Conservation (phyloP, 805 yeast genomes). For the Schizosaccharomyces lindneri region DNA sequence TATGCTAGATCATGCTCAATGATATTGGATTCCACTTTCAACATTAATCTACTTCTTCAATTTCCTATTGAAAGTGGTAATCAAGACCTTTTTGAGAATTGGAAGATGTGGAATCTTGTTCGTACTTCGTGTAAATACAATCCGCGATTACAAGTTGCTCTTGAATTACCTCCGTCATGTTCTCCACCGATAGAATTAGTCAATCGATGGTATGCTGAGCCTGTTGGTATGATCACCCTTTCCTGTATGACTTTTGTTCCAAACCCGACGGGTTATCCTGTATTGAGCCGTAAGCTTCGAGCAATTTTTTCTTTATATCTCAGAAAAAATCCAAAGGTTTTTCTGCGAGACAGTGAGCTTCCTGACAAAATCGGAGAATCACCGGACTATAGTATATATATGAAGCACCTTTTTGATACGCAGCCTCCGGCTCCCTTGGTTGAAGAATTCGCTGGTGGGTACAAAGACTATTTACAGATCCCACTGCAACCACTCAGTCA, state of each 20-base stretch:
- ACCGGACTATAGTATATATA: constrained; percentile 17
- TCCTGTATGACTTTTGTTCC: constrained; percentile 32
- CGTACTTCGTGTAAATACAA: constrained; percentile 31
- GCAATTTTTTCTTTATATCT: constrained; percentile 15
- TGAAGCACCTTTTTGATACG: constrained; percentile 18
- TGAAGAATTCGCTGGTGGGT: constrained; percentile 15
- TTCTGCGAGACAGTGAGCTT: constrained; percentile 7
- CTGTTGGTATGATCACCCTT: constrained; percentile 30
- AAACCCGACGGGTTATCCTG: constrained; percentile 40
- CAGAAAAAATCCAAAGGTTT: constrained; percentile 4
- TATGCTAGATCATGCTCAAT: constrained; percentile 23
- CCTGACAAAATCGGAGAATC: background rate
- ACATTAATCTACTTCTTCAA: constrained; percentile 6
- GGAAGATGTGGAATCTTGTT: constrained; percentile 56
- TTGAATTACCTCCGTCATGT: constrained; percentile 42
- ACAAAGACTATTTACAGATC: constrained; percentile 23
- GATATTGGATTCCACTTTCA: constrained; percentile 11
- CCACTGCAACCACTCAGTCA: constrained; percentile 55
- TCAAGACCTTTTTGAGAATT: constrained; percentile 22
- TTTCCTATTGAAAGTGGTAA: constrained; percentile 11
- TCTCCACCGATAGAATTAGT: constrained; percentile 24
- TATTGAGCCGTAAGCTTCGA: constrained; percentile 34
- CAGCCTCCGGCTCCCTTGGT: constrained; percentile 12
- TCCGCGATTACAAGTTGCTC: constrained; percentile 35
- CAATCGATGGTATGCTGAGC: constrained; percentile 45